phyloP scores from a whole-genome alignment of 108 stramenopile genomes.

The Cyclotella sp. region DNA sequence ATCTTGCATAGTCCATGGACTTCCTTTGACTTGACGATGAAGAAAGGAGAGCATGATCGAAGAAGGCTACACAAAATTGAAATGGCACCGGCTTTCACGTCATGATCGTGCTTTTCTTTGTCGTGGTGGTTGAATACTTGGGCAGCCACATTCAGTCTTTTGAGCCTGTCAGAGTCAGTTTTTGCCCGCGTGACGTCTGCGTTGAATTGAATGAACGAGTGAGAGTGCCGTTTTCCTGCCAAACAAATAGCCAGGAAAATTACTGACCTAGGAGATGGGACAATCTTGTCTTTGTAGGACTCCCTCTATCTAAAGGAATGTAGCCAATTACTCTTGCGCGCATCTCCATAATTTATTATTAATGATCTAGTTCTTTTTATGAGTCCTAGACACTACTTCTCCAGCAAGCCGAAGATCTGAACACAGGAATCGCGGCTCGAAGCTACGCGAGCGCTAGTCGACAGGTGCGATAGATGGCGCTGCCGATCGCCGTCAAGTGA shows the following conservation, averaged over 20 bases:
- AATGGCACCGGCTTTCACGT: conserved; percentile 40
- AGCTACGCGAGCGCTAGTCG: too few species aligned
- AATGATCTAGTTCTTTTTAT: not conserved
- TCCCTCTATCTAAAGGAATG: conserved; percentile 37
- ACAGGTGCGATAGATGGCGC: too few species aligned
- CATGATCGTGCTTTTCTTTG: conserved; percentile 31
- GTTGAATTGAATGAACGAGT: not conserved
- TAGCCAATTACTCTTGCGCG: conserved; percentile 42
- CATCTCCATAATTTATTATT: conserved; percentile 5
- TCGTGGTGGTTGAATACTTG: conserved; percentile 40
- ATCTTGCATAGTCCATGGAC: conserved; percentile 22
- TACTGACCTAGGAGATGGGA: conserved; percentile 43
- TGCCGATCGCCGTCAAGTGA: too few species aligned
- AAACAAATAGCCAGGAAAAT: not conserved
- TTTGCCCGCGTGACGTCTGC: conserved; percentile 40
- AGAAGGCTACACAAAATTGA: conserved; percentile 40
- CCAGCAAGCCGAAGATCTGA: not conserved
- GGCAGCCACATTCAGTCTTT: conserved; percentile 22
- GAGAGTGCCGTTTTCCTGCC: not conserved
- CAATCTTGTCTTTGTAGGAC: conserved; percentile 29
- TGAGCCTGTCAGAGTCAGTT: conserved; percentile 31
- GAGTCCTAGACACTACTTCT: not conserved
- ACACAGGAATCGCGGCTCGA: too few species aligned
- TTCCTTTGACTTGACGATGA: conserved; percentile 38
- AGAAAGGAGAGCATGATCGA: conserved; percentile 43